A percentile compares a stretch with the other conserved stretches of the same genome.
These are phyloP conservation scores for Fusarium haematococcum DNA, from an alignment of 2,329 filamentous ascomycete genomes.

Conservation along the genomic window DNA sequence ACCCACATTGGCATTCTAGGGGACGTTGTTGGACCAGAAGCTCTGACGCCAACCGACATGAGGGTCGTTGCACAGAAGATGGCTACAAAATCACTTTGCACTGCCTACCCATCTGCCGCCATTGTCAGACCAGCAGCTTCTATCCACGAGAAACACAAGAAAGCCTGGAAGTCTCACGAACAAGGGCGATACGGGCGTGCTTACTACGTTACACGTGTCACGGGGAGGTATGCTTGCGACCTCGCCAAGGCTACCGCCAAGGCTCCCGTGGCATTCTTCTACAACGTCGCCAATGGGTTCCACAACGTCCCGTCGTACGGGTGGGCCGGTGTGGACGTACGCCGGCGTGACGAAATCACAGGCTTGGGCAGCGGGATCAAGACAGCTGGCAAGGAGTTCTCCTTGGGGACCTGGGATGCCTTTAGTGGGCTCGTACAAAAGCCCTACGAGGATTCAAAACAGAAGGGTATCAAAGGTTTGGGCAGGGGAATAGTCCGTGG, in stretches of 20 bases:
- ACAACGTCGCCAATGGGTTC: constrained; percentile 77
- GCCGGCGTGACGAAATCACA: constrained; percentile 74
- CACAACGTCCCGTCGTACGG: constrained; percentile 78
- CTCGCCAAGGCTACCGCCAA: constrained; percentile 72
- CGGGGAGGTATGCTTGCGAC: constrained; percentile 68
- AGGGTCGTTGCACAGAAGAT: constrained; percentile 46
- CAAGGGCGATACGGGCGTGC: constrained; percentile 41
- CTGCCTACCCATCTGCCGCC: constrained; percentile 60
- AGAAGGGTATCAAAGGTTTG: constrained; percentile 71
- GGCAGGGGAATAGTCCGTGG: constrained; percentile 67
- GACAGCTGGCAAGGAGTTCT: constrained; percentile 74
- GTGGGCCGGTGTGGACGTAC: constrained; percentile 69
- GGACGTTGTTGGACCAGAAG: not conserved
- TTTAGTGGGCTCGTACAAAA: constrained; percentile 75
- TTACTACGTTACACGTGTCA: constrained; percentile 49
- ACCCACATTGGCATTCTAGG: not conserved
- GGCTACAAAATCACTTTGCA: constrained; percentile 52
- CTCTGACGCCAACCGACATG: constrained; percentile 45
- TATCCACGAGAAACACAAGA: constrained; percentile 37
- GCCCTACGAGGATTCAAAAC: constrained; percentile 71
- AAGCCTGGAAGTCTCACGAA: constrained; percentile 43
- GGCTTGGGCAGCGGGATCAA: constrained; percentile 69
- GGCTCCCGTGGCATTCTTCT: constrained; percentile 75
- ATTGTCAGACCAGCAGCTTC: constrained; percentile 26
- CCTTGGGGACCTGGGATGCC: constrained; percentile 75